These are phyloP conservation scores for Hamiltosporidium tvaerminnensis DNA, from an alignment of 371 early-diverging fungal species.

Conservation along the genomic window DNA sequence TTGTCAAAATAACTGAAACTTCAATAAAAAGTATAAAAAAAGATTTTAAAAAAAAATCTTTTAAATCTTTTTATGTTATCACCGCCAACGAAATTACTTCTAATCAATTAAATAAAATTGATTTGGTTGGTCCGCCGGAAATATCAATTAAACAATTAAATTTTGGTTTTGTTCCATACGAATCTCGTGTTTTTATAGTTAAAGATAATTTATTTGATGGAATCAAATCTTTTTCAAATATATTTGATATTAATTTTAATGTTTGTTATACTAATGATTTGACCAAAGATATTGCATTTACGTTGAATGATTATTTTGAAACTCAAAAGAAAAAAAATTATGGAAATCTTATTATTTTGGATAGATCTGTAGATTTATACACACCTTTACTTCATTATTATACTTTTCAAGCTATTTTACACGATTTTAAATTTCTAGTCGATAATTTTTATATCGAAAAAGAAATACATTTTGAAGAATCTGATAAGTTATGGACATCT, in stretches of 20 bases:
- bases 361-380: constrained; percentile 44
- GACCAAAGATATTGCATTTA: neutral
- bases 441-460: constrained; percentile 6
- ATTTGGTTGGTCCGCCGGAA: neutral
- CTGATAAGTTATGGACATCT: constrained; percentile 33
- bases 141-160: constrained; percentile 14
- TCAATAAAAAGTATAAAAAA: constrained; percentile 36
- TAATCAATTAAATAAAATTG: neutral
- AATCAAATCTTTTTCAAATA: neutral
- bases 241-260: neutral
- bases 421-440: constrained; percentile 17
- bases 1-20: constrained; percentile 22
- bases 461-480: constrained; percentile 14
- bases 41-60: constrained; percentile 36
- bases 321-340: constrained; percentile 1
- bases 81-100: neutral
- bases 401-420: constrained; percentile 43
- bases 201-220: neutral
- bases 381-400: constrained; percentile 51
- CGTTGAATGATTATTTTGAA: neutral
- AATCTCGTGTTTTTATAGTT: constrained; percentile 28
- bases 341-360: constrained; percentile 37
- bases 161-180: constrained; percentile 14
- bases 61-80: constrained; percentile 27
- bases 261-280: neutral